Base-by-base conservation (phyloP, 345 rosid genomes). In the Bruguiera gymnorhiza region DNA sequence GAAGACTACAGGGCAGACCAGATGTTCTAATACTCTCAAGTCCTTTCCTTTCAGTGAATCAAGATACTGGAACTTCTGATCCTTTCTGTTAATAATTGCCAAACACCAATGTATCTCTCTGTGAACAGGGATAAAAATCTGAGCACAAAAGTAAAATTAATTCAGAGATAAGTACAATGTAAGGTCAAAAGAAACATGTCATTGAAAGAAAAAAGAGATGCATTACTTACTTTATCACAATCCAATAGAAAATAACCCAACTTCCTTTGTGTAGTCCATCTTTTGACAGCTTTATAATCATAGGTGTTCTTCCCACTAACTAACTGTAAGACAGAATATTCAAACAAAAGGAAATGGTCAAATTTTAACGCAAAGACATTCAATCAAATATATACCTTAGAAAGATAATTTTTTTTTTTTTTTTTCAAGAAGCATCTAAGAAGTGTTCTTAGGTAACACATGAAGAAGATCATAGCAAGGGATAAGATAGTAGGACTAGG, bases 121-220 rank as follows among this genome's bases (percentile, higher is more conserved):
- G 83, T 96, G 99, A 82, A 96, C 85, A 34, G 99, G 99, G 72
- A 92, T 85, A 83, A 96, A 96, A 79, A 96, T 89, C 99, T 96
- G 86, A 70, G 66, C 73, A 63, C 46, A 80, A 75, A 60, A 70
- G 55, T 37, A 62, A 57, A 62, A 75, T n/a, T 52, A 26, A 60
- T 23, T 51, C 51, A 54, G 20, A 34, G 32, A n/a, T 31, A 27
- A 59, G 70, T 23, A 51, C 26, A 59, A 27, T 10, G 26, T 16
- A 21, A 16, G 60, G 5, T 11, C 20, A 30, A 59, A 1, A 48
- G n/a, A 59, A 63, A 21, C 1, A 46, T 10, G 6, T 36, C 20
- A 18, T 24, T 8, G 2, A 43, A 26, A 74, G 69, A 56, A 56
- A 56, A 24, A 23, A 23, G 21, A 5, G 36, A 18, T 23, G 6